A percentile compares a stretch with the other conserved stretches of the same genome.
Conservation (phyloP, 2,329 filamentous ascomycete species). For the Lasiodiplodia citricola region DNA sequence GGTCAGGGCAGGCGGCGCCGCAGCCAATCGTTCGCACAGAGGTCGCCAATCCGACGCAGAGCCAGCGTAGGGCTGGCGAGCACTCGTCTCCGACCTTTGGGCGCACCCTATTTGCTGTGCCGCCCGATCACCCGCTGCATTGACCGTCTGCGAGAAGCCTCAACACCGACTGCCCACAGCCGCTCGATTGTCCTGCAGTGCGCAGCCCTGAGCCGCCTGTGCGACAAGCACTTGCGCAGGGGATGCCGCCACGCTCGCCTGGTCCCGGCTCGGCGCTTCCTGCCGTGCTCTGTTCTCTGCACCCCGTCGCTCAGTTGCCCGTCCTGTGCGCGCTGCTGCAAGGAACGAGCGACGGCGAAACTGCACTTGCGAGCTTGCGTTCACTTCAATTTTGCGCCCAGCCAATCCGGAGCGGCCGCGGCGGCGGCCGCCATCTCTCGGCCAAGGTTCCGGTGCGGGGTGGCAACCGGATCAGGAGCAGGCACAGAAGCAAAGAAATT, state of each 20-base stretch:
- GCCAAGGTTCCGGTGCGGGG: conserved; percentile 2
- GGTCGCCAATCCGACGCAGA: conserved; percentile 69
- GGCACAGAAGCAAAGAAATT: not conserved
- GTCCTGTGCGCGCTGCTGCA: not conserved
- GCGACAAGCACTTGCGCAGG: not conserved
- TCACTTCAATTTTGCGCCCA: not conserved
- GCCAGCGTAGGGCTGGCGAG: conserved; percentile 50
- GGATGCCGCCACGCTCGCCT: not conserved
- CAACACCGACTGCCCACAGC: not conserved
- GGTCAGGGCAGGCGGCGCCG: not conserved
- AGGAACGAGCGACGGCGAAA: not conserved
- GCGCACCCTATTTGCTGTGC: conserved; percentile 19
- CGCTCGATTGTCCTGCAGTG: not conserved
- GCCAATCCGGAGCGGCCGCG: not conserved
- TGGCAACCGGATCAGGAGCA: conserved; percentile 8
- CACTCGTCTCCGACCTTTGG: conserved; percentile 7
- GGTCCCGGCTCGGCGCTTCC: not conserved
- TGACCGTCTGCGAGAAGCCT: not conserved
- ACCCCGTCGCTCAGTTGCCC: not conserved
- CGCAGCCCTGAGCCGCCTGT: conserved; percentile 1
- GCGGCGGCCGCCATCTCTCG: not conserved
- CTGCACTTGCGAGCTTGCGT: not conserved
- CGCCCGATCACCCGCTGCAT: conserved; percentile 4
- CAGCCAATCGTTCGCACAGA: not conserved
- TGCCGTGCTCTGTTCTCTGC: not conserved